A percentile compares a stretch with the other conserved stretches of the same genome.
phyloP scores from a whole-genome alignment of 768 basidiomycete genomes.

The Boletus eberwhitei region DNA sequence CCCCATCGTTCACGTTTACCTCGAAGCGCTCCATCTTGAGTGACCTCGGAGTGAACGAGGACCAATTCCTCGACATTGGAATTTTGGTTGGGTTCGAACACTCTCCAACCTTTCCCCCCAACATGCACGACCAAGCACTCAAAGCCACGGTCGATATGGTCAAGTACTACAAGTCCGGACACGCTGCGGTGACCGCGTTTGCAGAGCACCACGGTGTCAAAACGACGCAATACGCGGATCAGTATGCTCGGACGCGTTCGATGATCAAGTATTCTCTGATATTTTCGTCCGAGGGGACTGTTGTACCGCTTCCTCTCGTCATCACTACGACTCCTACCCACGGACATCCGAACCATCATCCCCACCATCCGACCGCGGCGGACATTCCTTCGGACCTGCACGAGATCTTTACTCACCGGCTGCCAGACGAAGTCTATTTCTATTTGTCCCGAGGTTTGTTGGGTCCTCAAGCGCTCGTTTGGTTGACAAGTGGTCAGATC shows the following conservation, averaged over 20 bases:
- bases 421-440: conserved; percentile 96
- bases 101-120: conserved; percentile 77
- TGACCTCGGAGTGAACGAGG: conserved; percentile 66
- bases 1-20: conserved; percentile 77
- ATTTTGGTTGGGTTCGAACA: conserved; percentile 90
- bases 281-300: conserved; percentile 80
- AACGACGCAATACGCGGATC: conserved; percentile 72
- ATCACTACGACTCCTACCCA: conserved; percentile 48
- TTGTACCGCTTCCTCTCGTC: conserved; percentile 77
- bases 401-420: conserved; percentile 89
- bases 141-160: conserved; percentile 91
- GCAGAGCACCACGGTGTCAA: conserved; percentile 83
- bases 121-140: conserved; percentile 73
- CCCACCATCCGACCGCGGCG: conserved; percentile 70
- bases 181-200: conserved; percentile 72
- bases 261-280: conserved; percentile 93
- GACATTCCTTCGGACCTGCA: conserved; percentile 91
- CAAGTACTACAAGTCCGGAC: conserved; percentile 88
- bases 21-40: conserved; percentile 74
- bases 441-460: conserved; percentile 92
- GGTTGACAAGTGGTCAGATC: conserved; percentile 86
- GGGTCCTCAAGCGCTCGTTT: conserved; percentile 87
- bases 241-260: conserved; percentile 83
- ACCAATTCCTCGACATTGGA: conserved; percentile 93
- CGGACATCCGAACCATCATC: conserved; percentile 52